Percentiles rank a stretch among this genome's conserved stretches.
These are phyloP conservation scores for Coniochaeta pulveracea DNA, from an alignment of 2,329 filamentous ascomycete genomes.

Conservation along the genomic window DNA sequence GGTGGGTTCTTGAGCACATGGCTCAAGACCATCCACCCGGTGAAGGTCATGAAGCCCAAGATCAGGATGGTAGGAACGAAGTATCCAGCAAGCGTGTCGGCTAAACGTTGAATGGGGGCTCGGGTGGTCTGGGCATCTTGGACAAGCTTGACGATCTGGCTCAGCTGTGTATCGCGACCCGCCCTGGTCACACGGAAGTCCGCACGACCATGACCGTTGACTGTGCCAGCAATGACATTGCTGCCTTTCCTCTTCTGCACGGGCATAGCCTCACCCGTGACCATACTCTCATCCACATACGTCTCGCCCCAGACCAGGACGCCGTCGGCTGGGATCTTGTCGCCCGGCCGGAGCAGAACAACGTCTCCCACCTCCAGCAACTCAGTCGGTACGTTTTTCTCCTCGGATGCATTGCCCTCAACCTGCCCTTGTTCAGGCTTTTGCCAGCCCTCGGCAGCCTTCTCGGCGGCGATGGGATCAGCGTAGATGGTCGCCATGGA, in stretches of 20 bases:
- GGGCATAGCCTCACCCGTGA: conserved; percentile 93
- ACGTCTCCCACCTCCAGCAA: conserved; percentile 89
- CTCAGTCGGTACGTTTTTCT: conserved; percentile 83
- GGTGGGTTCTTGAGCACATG: conserved; percentile 78
- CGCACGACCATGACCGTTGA: conserved; percentile 84
- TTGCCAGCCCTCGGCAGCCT: conserved; percentile 73
- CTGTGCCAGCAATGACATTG: conserved; percentile 80
- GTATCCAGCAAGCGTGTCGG: conserved; percentile 82
- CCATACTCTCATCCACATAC: conserved; percentile 96
- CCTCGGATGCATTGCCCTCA: conserved; percentile 58
- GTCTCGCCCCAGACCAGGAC: conserved; percentile 79
- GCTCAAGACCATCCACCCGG: conserved; percentile 89
- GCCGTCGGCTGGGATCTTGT: conserved; percentile 94
- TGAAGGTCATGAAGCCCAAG: conserved; percentile 75
- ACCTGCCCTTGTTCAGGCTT: conserved; percentile 32
- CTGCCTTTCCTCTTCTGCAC: conserved; percentile 79
- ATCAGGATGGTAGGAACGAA: conserved; percentile 85
- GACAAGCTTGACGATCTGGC: conserved; percentile 96
- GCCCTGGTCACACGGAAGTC: conserved; percentile 90
- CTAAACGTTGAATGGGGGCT: conserved; percentile 87
- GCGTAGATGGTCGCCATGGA: conserved; percentile 96
- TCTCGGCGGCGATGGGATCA: conserved; percentile 87
- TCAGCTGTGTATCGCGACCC: conserved; percentile 90
- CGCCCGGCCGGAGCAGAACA: conserved; percentile 83
- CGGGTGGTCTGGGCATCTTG: conserved; percentile 93